phyloP scores from a whole-genome alignment of 805 yeast species.

The Barnettozyma salicaria region DNA sequence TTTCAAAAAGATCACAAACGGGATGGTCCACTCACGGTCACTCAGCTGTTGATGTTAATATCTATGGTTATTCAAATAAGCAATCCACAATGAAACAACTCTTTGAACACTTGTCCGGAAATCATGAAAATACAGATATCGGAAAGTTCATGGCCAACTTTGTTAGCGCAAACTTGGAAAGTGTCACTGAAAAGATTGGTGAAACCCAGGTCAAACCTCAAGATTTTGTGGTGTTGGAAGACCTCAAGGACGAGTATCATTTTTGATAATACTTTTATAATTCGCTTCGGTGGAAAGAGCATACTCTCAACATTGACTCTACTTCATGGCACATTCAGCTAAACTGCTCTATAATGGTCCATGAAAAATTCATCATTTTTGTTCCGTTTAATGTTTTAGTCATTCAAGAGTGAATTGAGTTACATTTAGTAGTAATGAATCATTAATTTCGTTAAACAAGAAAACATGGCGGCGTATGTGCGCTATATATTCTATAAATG shows the following conservation, averaged over 20 bases:
- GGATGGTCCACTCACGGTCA: constrained; percentile 99
- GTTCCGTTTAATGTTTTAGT: no score
- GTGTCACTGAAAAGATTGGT: constrained; percentile 44
- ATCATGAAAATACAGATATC: constrained; percentile 81
- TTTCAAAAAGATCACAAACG: constrained; percentile 75
- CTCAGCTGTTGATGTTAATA: constrained; percentile 91
- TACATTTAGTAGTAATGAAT: no score
- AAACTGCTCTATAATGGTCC: no score
- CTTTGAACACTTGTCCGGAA: constrained; percentile 55
- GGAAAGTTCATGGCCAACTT: constrained; percentile 63
- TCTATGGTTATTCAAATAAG: constrained; percentile 71
- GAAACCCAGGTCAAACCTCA: constrained; percentile 40
- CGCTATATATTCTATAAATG: no score
- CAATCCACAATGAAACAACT: constrained; percentile 35
- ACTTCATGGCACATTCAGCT: no score
- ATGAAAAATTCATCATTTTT: no score
- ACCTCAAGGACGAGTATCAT: constrained; percentile 9
- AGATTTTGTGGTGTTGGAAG: constrained; percentile 4
- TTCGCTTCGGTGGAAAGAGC: background rate
- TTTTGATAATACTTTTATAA: background rate
- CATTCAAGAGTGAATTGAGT: no score
- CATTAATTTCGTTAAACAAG: no score
- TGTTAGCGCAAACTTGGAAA: constrained; percentile 40
- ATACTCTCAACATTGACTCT: no score
- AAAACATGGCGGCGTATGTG: no score